Evolutionary conservation across 768 basidiomycete genomes (phyloP).

Genomic region (Termitomyces sp.): DNA sequence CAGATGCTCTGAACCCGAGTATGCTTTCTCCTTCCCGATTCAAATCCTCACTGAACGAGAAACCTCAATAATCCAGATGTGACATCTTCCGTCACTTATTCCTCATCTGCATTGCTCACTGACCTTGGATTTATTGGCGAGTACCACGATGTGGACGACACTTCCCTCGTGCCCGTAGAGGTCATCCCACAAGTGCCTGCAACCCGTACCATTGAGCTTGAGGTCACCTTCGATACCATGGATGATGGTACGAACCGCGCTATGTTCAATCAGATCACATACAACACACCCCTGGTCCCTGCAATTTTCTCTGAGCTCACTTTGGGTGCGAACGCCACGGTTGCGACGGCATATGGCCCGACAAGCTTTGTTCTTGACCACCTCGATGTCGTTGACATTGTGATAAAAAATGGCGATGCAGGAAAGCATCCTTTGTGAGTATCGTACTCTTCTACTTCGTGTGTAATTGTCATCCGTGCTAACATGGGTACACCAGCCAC

Average conservation of each 20-base stretch:
- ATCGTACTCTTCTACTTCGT: conserved; percentile 7
- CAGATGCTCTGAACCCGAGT: conserved; percentile 71
- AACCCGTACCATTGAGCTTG: conserved; percentile 60
- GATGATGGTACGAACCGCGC: conserved; percentile 80
- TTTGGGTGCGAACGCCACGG: conserved; percentile 68
- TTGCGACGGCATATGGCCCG: conserved; percentile 71
- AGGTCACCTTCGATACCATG: conserved; percentile 80
- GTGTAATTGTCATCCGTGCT: background rate
- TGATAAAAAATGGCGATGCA: conserved; percentile 63
- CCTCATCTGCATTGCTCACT: conserved; percentile 40
- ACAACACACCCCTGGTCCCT: conserved; percentile 67
- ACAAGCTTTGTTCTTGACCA: conserved; percentile 72
- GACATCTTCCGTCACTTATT: conserved; percentile 82
- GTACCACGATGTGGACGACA: conserved; percentile 65
- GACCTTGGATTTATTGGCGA: conserved; percentile 46
- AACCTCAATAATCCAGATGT: conserved; percentile 42
- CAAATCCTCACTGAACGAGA: background rate
- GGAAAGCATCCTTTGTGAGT: conserved; percentile 83
- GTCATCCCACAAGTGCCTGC: conserved; percentile 41
- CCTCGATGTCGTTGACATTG: conserved; percentile 70
- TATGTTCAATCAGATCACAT: conserved; percentile 68
- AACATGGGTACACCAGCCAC: conserved; percentile 49
- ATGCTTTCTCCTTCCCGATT: conserved; percentile 17
- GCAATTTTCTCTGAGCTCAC: conserved; percentile 70
- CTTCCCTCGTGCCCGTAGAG: conserved; percentile 56